Evolutionary conservation across 805 yeast species (phyloP).

Genomic region (Debaryomyces hansenii): DNA sequence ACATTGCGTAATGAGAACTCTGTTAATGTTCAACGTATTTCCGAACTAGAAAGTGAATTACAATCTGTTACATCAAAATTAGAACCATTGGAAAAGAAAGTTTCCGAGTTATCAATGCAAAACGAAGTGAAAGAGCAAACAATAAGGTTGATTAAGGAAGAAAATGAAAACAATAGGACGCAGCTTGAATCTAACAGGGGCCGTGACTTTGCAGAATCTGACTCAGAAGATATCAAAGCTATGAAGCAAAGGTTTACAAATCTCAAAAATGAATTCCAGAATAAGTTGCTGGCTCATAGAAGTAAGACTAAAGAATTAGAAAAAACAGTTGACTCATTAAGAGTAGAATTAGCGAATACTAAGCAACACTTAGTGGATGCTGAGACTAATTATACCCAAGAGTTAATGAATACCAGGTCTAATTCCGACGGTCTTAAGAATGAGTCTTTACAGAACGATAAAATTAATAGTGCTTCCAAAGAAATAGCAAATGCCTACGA

Average conservation of each 20-base stretch:
- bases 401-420: constrained; percentile 1
- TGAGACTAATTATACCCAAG: constrained; percentile 12
- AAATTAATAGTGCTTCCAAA: constrained; percentile 3
- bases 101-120: constrained; percentile 36
- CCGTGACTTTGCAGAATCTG: constrained; percentile 13
- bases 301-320: constrained; percentile 27
- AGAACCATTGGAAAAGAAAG: constrained; percentile 46
- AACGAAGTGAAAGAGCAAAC: constrained; percentile 51
- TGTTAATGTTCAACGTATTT: constrained; percentile 16
- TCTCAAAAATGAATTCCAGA: constrained; percentile 25
- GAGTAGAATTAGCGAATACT: constrained; percentile 17
- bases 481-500: constrained; percentile 6
- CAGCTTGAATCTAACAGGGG: constrained; percentile 37
- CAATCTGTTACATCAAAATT: constrained; percentile 27
- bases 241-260: constrained; percentile 22
- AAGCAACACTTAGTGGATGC: constrained; percentile 10
- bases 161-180: constrained; percentile 58
- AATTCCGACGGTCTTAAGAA: neutral
- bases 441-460: constrained; percentile 5
- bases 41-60: constrained; percentile 42
- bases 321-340: constrained; percentile 18
- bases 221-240: constrained; percentile 28
- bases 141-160: constrained; percentile 48
- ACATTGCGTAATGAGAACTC: constrained; percentile 56
- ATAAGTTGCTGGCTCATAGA: constrained; percentile 25